Evolutionary conservation across 75 land plant genomes (phyloP).

Genomic region (Pinus taeda): DNA sequence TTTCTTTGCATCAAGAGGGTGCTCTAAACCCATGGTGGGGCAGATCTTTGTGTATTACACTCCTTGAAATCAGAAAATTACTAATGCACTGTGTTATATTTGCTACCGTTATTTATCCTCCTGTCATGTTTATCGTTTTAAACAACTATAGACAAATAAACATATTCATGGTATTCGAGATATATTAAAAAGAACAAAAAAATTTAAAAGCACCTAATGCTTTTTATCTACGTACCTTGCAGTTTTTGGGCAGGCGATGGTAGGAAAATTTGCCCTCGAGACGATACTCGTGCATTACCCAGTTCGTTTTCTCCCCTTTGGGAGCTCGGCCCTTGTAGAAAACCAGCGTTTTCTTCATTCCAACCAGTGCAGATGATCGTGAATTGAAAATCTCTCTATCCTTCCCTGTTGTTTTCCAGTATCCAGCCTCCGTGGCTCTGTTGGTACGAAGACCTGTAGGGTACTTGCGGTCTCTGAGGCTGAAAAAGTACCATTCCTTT

Average conservation of each 20-base stretch:
- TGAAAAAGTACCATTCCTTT: constrained; percentile 42
- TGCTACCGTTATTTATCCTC: too few species aligned
- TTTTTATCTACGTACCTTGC: constrained; percentile 13
- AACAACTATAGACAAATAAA: too few species aligned
- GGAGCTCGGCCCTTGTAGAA: constrained; percentile 49
- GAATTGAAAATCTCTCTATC: constrained; percentile 30
- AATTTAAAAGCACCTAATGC: too few species aligned
- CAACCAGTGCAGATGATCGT: constrained; percentile 16
- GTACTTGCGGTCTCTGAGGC: constrained; percentile 33
- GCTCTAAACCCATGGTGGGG: too few species aligned
- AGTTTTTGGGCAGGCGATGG: background rate
- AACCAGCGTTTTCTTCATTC: constrained; percentile 42
- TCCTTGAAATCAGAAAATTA: too few species aligned
- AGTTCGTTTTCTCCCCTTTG: constrained; percentile 43
- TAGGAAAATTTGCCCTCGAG: constrained; percentile 18
- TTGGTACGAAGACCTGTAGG: constrained; percentile 38
- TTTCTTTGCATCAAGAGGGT: too few species aligned
- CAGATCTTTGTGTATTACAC: too few species aligned
- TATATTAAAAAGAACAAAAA: too few species aligned
- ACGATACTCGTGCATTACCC: constrained; percentile 52
- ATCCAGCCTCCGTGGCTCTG: constrained; percentile 41
- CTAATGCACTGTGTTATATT: too few species aligned
- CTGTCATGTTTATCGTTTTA: too few species aligned
- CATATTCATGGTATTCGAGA: too few species aligned
- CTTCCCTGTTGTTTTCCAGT: constrained; percentile 43